These are phyloP conservation scores for Lactifluus hygrophoroides DNA, from an alignment of 768 basidiomycete genomes.

Conservation along the genomic window DNA sequence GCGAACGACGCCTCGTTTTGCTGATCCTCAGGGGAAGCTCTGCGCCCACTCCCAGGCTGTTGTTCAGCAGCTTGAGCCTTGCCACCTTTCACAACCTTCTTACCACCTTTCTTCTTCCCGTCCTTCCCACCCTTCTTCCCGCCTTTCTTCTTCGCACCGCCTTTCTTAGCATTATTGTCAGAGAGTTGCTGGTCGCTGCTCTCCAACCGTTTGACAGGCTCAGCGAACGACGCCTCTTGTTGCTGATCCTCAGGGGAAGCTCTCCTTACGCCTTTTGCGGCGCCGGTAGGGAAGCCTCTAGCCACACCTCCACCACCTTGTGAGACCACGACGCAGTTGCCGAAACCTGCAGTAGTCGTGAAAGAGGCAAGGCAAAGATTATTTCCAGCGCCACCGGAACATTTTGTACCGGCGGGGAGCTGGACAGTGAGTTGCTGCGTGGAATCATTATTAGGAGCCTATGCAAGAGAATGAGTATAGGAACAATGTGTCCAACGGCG, in stretches of 20 bases:
- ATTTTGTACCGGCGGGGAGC: slow-evolving; percentile 42
- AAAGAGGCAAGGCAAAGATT: slow-evolving; percentile 47
- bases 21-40: background rate
- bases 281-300: background rate
- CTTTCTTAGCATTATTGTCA: too few relatives aligned
- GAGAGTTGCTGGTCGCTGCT: too few relatives aligned
- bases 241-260: background rate
- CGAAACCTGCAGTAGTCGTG: slow-evolving; percentile 41
- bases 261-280: background rate
- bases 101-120: background rate
- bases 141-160: background rate
- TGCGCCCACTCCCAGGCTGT: too few relatives aligned
- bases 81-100: background rate
- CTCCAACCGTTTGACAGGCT: background rate
- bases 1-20: too few relatives aligned
- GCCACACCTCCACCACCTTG: slow-evolving; percentile 24
- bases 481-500: background rate
- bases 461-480: background rate
- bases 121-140: background rate
- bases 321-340: slow-evolving; percentile 44
- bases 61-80: too few relatives aligned
- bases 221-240: too few relatives aligned
- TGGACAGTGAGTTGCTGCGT: slow-evolving; percentile 35
- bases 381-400: slow-evolving; percentile 38
- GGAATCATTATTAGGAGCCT: slow-evolving; percentile 33